Evolutionary conservation across 2,329 filamentous ascomycete genomes (phyloP), one percentile per base, ranked within the genome.

Genomic region (Xenoacremonium recifei): DNA sequence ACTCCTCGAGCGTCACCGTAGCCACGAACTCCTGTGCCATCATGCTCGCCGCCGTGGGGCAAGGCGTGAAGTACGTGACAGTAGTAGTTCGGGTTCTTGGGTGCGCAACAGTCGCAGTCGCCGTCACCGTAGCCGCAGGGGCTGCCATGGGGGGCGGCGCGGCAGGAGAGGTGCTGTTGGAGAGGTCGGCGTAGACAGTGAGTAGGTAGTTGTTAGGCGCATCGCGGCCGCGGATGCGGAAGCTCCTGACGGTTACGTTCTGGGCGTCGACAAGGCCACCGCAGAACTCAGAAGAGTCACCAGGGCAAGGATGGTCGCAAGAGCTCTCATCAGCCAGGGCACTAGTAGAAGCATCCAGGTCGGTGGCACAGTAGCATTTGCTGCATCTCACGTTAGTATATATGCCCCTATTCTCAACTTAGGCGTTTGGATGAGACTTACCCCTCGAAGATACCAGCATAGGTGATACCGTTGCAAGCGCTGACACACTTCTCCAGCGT

Each of bases 341-440:
- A 11, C 51, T 60, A n/a, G 71, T 69, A 33, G 65, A 61, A 4
- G 58, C 56, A 27, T 70, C 68, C 15, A 76, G 59, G 2, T 39
- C 44, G 11, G 67, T 58, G 23, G 71, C 70, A 42, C 74, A 77
- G 58, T 71, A 74, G 52, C 73, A 77, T 17, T 58, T 58, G 10
- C 59, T 67, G 20, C 18, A 21, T 50, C n/a, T 39, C 35, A n/a
- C n/a, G n/a, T n/a, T n/a, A n/a, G n/a, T n/a, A n/a, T n/a, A n/a
- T n/a, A n/a, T n/a, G n/a, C n/a, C n/a, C n/a, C n/a, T n/a, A n/a
- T n/a, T n/a, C n/a, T n/a, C n/a, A n/a, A n/a, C n/a, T n/a, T n/a
- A n/a, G n/a, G n/a, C n/a, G n/a, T n/a, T n/a, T n/a, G n/a, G n/a
- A 10, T 6, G 2, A 13, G 11, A 42, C 50, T 44, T 34, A 51